phyloP scores from a whole-genome alignment of 106 monocot species.

The Dendrobium huoshanense region DNA sequence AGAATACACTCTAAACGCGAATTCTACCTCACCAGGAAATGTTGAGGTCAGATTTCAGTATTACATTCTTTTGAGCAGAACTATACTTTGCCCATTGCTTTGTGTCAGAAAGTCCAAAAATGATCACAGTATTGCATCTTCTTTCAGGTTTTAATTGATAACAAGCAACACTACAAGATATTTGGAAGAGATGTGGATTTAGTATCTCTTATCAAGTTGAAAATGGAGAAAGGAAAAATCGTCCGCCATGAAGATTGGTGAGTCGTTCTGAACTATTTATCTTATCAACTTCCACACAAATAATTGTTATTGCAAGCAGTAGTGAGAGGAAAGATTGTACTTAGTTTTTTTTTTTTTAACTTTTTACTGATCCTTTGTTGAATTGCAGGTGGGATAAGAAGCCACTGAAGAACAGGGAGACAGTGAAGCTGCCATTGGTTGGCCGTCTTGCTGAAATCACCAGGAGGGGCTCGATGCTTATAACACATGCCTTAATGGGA shows the following conservation, averaged over 20 bases:
- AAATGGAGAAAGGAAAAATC: conserved; percentile 45
- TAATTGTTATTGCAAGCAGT: too few species aligned
- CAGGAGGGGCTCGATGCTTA: conserved; percentile 62
- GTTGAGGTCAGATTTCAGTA: conserved; percentile 29
- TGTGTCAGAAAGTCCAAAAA: neutral
- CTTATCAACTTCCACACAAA: too few species aligned
- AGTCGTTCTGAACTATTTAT: neutral
- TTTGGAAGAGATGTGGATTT: conserved; percentile 46
- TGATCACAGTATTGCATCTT: neutral
- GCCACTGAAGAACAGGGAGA: conserved; percentile 61
- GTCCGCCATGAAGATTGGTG: conserved; percentile 58
- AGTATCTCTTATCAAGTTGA: conserved; percentile 41
- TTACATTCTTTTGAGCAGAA: neutral
- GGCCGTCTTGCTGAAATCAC: conserved; percentile 48
- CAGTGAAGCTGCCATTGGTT: conserved; percentile 36
- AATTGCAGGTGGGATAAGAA: conserved; percentile 72
- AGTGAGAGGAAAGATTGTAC: too few species aligned
- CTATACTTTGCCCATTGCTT: neutral
- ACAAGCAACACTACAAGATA: conserved; percentile 62
- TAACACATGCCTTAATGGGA: conserved; percentile 64
- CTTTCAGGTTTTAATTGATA: conserved; percentile 55
- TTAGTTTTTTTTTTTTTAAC: too few species aligned
- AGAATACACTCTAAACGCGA: conserved; percentile 50
- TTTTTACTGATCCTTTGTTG: neutral
- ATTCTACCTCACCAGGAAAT: conserved; percentile 30